Percentiles rank a stretch among this genome's conserved stretches.
phyloP scores from a whole-genome alignment of 805 yeast genomes.

The Candida railenensis region DNA sequence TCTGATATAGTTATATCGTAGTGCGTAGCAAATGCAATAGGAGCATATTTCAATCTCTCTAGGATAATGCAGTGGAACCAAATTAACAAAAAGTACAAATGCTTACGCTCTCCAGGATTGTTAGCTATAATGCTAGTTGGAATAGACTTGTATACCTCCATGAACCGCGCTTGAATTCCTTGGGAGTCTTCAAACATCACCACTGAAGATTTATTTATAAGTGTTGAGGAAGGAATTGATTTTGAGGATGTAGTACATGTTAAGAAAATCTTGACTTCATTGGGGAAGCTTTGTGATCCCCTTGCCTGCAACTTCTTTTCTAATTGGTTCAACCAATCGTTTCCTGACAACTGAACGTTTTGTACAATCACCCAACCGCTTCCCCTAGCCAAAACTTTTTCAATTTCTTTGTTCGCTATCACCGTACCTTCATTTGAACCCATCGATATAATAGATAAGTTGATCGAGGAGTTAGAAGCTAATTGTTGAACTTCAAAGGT shows the following conservation, averaged over 20 bases:
- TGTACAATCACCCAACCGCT: slow-evolving; percentile 78
- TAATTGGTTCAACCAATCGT: slow-evolving; percentile 55
- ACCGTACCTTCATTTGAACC: slow-evolving; percentile 70
- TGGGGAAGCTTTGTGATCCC: slow-evolving; percentile 12
- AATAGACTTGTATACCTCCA: slow-evolving; percentile 31
- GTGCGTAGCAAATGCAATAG: slow-evolving; percentile 57
- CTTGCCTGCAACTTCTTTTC: slow-evolving; percentile 41
- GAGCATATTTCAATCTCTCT: slow-evolving; percentile 58
- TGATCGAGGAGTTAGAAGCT: slow-evolving; percentile 28
- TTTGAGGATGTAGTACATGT: slow-evolving; percentile 53
- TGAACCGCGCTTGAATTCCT: slow-evolving; percentile 52
- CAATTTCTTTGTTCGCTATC: slow-evolving; percentile 55
- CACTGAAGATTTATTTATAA: slow-evolving; percentile 55
- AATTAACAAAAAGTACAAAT: slow-evolving; percentile 52
- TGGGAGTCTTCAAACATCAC: slow-evolving; percentile 62
- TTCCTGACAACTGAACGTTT: slow-evolving; percentile 70
- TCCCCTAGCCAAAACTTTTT: slow-evolving; percentile 31
- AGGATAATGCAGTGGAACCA: slow-evolving; percentile 72
- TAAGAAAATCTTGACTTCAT: slow-evolving; percentile 56
- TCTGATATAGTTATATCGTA: slow-evolving; percentile 81
- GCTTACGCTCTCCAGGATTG: slow-evolving; percentile 43
- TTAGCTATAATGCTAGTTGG: slow-evolving; percentile 13
- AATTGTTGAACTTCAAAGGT: slow-evolving; percentile 48
- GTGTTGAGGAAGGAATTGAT: slow-evolving; percentile 48
- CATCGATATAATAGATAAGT: slow-evolving; percentile 54